Percentiles rank a stretch among this genome's conserved stretches.
These are phyloP conservation scores for Podaxis sp. DNA, from an alignment of 768 basidiomycete species.

Conservation along the genomic window DNA sequence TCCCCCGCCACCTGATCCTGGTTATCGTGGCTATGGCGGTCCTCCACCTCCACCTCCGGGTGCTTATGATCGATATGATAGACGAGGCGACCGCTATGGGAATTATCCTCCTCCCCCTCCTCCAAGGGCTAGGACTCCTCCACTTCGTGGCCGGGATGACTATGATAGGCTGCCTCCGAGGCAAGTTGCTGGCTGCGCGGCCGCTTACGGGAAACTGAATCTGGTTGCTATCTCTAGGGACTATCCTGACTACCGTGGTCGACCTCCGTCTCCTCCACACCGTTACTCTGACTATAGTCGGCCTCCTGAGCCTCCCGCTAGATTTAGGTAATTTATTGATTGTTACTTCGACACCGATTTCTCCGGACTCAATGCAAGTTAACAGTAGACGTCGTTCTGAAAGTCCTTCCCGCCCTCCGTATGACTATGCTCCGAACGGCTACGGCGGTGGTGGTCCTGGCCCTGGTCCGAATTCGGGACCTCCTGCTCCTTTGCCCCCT, in stretches of 20 bases:
- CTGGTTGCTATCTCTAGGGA: constrained; percentile 40
- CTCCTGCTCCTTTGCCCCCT: constrained; percentile 14
- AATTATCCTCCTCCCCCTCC: constrained; percentile 44
- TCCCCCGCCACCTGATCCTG: constrained; percentile 51
- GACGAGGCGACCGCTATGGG: constrained; percentile 52
- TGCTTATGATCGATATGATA: constrained; percentile 64
- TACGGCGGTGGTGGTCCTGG: constrained; percentile 32
- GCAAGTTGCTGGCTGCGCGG: constrained; percentile 35
- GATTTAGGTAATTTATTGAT: constrained; percentile 40
- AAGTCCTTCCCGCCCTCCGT: constrained; percentile 55
- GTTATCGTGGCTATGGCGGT: constrained; percentile 49
- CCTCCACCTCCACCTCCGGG: constrained; percentile 46
- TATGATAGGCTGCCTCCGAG: constrained; percentile 59
- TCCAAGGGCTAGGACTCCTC: constrained; percentile 55
- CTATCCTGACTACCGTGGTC: constrained; percentile 56
- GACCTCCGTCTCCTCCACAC: constrained; percentile 54
- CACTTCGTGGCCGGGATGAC: constrained; percentile 57
- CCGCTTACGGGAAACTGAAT: constrained; percentile 5
- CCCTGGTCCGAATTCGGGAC: constrained; percentile 12
- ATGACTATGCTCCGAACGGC: constrained; percentile 58
- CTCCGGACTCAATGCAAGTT: constrained; percentile 21
- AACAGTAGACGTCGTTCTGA: constrained; percentile 76
- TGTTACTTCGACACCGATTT: not conserved
- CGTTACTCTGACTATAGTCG: constrained; percentile 49
- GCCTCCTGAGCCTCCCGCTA: constrained; percentile 41